Percentiles rank a stretch among this genome's conserved stretches.
Evolutionary conservation across 2,329 filamentous ascomycete species (phyloP).

Genomic region (Ceratocystis cubensis): DNA sequence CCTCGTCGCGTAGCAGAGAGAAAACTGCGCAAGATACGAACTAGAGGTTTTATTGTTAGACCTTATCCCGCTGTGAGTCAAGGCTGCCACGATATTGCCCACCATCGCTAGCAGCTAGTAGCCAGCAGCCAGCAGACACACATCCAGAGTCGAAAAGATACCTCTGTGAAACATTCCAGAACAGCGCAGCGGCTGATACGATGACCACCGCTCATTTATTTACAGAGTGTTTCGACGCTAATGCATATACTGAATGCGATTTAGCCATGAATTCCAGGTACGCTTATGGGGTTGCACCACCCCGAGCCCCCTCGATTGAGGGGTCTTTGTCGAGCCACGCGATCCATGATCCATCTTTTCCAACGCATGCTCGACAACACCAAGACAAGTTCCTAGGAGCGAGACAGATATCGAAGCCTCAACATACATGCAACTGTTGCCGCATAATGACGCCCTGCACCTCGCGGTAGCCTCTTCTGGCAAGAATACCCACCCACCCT

Average conservation of each 20-base stretch:
- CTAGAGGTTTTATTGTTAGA: neutral
- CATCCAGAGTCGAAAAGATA: neutral
- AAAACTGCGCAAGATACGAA: neutral
- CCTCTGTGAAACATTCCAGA: neutral
- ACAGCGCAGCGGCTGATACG: neutral
- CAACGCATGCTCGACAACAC: neutral
- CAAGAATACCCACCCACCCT: neutral
- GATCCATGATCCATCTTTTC: neutral
- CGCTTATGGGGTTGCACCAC: neutral
- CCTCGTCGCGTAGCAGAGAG: too few relatives aligned
- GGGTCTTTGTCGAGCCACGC: neutral
- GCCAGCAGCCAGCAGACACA: too few relatives aligned
- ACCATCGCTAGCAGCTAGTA: neutral
- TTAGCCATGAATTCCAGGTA: neutral
- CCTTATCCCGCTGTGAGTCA: neutral
- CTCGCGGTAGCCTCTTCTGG: neutral
- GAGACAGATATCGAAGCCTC: neutral
- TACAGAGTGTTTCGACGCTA: neutral
- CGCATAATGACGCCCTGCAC: neutral
- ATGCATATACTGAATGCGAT: neutral
- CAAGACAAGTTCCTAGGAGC: neutral
- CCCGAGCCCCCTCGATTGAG: neutral
- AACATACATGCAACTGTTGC: neutral
- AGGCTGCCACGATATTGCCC: neutral
- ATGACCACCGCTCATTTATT: neutral